Conservation (phyloP, 2,329 filamentous ascomycete species). For the Aureobasidium sp. region DNA sequence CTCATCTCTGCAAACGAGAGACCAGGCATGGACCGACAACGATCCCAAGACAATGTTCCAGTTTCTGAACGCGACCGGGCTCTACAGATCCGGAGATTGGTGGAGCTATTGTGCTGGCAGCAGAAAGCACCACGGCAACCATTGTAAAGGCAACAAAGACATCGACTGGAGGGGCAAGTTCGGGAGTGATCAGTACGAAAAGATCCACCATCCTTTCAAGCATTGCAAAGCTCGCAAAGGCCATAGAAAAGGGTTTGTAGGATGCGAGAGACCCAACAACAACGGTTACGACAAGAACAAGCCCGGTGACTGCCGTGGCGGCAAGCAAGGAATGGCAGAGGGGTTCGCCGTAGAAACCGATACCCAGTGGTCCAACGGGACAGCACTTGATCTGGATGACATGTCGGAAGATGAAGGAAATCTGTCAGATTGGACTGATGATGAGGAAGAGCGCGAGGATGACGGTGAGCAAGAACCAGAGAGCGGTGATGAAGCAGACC, state of each 20-base stretch:
- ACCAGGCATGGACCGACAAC: not conserved
- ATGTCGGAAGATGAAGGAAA: not conserved
- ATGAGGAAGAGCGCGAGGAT: not conserved
- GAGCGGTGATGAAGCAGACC: not conserved
- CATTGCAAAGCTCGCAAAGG: not conserved
- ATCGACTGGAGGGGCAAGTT: not conserved
- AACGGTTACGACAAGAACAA: not conserved
- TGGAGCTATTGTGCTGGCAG: not conserved
- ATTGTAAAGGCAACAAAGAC: not conserved
- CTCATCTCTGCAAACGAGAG: not conserved
- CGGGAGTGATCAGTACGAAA: not conserved
- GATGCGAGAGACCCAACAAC: not conserved
- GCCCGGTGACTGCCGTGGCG: not conserved
- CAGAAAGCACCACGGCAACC: not conserved
- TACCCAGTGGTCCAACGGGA: not conserved
- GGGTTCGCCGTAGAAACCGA: not conserved
- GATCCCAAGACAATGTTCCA: not conserved
- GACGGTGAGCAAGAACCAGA: not conserved
- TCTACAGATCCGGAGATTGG: not conserved
- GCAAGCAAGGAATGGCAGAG: not conserved
- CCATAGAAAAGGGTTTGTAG: not conserved
- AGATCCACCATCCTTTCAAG: not conserved
- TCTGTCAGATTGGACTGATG: not conserved
- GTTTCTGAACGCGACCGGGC: not conserved
- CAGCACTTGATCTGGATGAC: not conserved